Evolutionary conservation across 1,139 yeast genomes (phyloP).

Genomic region (Blastobotrys ciferrii): DNA sequence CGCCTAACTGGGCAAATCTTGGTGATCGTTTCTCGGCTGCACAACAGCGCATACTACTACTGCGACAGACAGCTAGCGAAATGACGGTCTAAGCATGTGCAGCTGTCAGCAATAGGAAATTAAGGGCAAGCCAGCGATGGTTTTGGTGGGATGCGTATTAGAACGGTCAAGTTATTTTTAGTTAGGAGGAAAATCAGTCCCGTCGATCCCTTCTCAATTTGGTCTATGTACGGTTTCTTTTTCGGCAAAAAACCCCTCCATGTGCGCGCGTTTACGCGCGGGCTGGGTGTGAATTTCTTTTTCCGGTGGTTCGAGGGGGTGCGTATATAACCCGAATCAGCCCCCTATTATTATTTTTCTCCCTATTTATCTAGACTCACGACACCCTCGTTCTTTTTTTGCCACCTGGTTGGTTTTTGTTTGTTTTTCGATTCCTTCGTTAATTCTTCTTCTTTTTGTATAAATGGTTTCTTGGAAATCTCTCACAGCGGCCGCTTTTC

Average conservation of each 20-base stretch:
- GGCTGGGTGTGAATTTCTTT: not conserved
- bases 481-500: slow-evolving; percentile 13
- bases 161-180: too few species aligned
- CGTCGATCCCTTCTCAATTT: not conserved
- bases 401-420: not conserved
- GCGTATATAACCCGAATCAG: not conserved
- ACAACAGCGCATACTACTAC: too few species aligned
- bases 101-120: too few species aligned
- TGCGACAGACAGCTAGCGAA: too few species aligned
- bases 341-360: slow-evolving; percentile 2
- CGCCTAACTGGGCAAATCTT: too few species aligned
- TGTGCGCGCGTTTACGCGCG: not conserved
- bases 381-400: not conserved
- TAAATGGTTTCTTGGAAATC: slow-evolving; percentile 18
- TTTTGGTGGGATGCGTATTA: too few species aligned
- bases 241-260: not conserved
- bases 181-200: too few species aligned
- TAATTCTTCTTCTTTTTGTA: slow-evolving; percentile 1
- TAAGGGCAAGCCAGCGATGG: too few species aligned
- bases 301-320: not conserved
- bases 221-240: not conserved
- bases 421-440: slow-evolving; percentile 1
- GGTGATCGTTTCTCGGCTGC: too few species aligned
- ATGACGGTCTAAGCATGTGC: too few species aligned
- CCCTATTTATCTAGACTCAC: not conserved